A percentile compares a stretch with the other conserved stretches of the same genome.
phyloP scores from a whole-genome alignment of 2,329 filamentous ascomycete genomes.

The Venturiaceae sp. region DNA sequence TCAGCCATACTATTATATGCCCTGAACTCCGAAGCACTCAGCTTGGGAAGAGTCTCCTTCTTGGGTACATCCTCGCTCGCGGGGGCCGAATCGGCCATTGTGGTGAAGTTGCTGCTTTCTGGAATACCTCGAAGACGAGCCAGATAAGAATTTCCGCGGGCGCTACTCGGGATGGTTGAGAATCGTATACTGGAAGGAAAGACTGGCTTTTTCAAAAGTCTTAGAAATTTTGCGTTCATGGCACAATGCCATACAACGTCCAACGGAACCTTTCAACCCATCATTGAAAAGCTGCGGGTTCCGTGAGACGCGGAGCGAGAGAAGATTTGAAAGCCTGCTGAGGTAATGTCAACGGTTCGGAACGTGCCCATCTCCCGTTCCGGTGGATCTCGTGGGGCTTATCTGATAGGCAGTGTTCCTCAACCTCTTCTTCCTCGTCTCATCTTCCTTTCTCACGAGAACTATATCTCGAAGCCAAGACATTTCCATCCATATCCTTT shows the following conservation, averaged over 20 bases:
- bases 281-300: not conserved
- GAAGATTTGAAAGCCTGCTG: not conserved
- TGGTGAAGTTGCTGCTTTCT: not conserved
- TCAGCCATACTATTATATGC: conserved; percentile 65
- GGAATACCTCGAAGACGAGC: not conserved
- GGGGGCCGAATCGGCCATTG: not conserved
- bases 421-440: not conserved
- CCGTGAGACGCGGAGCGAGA: not conserved
- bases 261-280: not conserved
- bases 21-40: conserved; percentile 57
- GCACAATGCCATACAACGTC: not conserved
- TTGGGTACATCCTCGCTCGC: conserved; percentile 1
- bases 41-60: conserved; percentile 44
- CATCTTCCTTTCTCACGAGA: not conserved
- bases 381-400: not conserved
- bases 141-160: not conserved
- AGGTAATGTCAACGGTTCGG: not conserved
- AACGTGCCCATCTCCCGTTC: not conserved
- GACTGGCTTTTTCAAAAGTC: not conserved
- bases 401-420: not conserved
- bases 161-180: too few relatives aligned
- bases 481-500: too few relatives aligned
- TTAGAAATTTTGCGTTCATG: not conserved
- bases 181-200: not conserved
- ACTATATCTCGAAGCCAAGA: too few relatives aligned